These are phyloP conservation scores for Myxozyma udenii DNA, from an alignment of 805 yeast species.

Conservation along the genomic window DNA sequence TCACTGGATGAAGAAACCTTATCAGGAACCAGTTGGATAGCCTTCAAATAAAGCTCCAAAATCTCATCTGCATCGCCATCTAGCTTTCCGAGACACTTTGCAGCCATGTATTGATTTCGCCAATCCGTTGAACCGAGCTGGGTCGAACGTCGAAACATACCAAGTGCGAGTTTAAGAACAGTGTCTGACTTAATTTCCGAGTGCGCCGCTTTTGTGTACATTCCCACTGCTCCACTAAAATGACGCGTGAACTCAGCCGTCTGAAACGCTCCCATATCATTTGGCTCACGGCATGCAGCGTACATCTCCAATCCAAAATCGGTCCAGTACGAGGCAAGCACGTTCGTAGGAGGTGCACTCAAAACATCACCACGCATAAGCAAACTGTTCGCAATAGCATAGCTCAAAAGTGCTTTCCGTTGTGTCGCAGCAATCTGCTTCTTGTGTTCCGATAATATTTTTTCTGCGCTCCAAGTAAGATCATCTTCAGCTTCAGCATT, in stretches of 20 bases:
- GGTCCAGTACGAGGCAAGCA: slow-evolving; percentile 47
- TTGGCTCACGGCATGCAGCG: slow-evolving; percentile 37
- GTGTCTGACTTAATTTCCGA: slow-evolving; percentile 1
- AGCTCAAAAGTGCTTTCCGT: slow-evolving; percentile 56
- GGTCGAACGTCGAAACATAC: slow-evolving; percentile 50
- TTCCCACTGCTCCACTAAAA: slow-evolving; percentile 34
- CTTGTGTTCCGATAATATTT: slow-evolving; percentile 63
- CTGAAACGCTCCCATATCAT: slow-evolving; percentile 49
- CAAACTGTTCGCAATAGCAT: slow-evolving; percentile 64
- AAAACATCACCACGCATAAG: slow-evolving; percentile 27
- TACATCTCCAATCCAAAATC: slow-evolving; percentile 55
- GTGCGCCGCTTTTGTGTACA: slow-evolving; percentile 25
- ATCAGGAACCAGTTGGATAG: slow-evolving; percentile 28
- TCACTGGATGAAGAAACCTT: slow-evolving; percentile 40
- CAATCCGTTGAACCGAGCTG: slow-evolving; percentile 52
- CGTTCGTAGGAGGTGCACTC: slow-evolving; percentile 39
- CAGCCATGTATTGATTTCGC: slow-evolving; percentile 56
- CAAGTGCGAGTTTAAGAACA: slow-evolving; percentile 42
- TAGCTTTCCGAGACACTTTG: slow-evolving; percentile 58
- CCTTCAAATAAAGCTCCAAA: slow-evolving; percentile 43
- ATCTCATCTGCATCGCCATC: slow-evolving; percentile 39
- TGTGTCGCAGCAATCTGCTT: slow-evolving; percentile 60
- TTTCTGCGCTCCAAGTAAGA: slow-evolving; percentile 87
- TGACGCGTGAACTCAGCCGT: slow-evolving; percentile 48
- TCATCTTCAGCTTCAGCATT: slow-evolving; percentile 83